Base-by-base conservation (phyloP, 2,329 filamentous ascomycete genomes). In the Teratosphaeria gauchensis region DNA sequence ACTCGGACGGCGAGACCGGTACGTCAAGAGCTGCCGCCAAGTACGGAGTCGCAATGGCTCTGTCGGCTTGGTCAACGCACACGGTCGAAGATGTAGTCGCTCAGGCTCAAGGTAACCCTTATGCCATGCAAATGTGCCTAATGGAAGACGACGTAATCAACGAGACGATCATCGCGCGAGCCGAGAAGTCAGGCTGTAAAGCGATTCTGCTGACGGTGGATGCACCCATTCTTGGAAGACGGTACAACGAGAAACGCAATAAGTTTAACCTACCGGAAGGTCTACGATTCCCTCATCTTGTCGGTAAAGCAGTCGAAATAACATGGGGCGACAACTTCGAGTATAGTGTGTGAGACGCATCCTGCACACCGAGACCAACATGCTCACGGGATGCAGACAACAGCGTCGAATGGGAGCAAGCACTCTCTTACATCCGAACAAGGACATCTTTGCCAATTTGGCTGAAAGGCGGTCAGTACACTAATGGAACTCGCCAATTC, bases 131-230 rank as follows among this genome's bases (percentile, higher is more conserved):
- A n/a, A 48, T 48, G 6, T 48, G 42, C 9, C 42, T 48, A 0
- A 48, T 48, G 42, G 21, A 77, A 77, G 59, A 35, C 14, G 30
- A 48, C 30, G 24, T 28, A 1, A 48, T 48, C 16, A 48, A 48
- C 19, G 35, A 59, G 21, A 72, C 72, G 1, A 71, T 84, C 4
- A 69, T 86, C 1, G 66, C 65, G 14, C 67, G 76, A 19, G 80
- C 81, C 1, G 74, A 77, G 16, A 69, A 71, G 48, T 69, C 75
- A 1, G 80, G 80, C 0, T 75, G 80, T 3, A 78, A 78, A 59
- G 82, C 77, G 2, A 74, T 85, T 5, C 81, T 83, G 61, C 71
- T 85, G 5, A 86, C 83, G 0, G 77, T 84, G 1, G 83, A 85
- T 68, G 75, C 78, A 0, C 81, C 82, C 0, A 77, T 84, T 0